Conservation (phyloP, 2,329 filamentous ascomycete species). For the Nemania bipapillata region DNA sequence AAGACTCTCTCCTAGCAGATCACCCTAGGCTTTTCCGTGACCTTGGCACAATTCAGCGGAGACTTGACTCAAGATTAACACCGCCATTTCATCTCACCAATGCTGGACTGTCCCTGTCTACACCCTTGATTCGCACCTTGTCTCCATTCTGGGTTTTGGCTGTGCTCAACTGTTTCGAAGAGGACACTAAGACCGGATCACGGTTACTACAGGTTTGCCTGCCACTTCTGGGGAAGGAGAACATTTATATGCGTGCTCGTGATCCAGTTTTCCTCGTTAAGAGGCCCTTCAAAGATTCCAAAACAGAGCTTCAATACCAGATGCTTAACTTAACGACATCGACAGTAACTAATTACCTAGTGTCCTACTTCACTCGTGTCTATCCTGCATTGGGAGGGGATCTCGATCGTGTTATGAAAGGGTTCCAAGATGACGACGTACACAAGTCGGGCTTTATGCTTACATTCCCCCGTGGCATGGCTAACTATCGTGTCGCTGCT, state of each 20-base stretch:
- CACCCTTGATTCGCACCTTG: constrained; percentile 22
- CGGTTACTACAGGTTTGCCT: constrained; percentile 25
- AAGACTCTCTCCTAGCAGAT: constrained; percentile 22
- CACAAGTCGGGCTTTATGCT: constrained; percentile 26
- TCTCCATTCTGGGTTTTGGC: constrained; percentile 27
- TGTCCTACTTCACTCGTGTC: constrained; percentile 26
- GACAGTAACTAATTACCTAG: constrained; percentile 11
- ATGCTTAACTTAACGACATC: constrained; percentile 19
- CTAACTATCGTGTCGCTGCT: not conserved
- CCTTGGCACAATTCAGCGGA: constrained; percentile 13
- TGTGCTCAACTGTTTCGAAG: constrained; percentile 29
- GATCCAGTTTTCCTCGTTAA: constrained; percentile 19
- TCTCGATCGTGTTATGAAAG: constrained; percentile 24
- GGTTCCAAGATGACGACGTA: constrained; percentile 20
- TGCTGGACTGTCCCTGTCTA: constrained; percentile 21
- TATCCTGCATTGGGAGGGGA: constrained; percentile 24
- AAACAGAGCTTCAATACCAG: constrained; percentile 18
- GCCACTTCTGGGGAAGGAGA: constrained; percentile 27
- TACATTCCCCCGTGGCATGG: constrained; percentile 25
- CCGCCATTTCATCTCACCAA: constrained; percentile 28
- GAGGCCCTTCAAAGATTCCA: constrained; percentile 12
- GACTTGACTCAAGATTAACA: constrained; percentile 20
- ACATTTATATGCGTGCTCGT: constrained; percentile 28
- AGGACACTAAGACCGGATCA: constrained; percentile 9
- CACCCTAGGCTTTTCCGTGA: constrained; percentile 21